A percentile compares a stretch with the other conserved stretches of the same genome.
Conservation (phyloP, 371 early-diverging fungal genomes). For the Entomophthora muscae region DNA sequence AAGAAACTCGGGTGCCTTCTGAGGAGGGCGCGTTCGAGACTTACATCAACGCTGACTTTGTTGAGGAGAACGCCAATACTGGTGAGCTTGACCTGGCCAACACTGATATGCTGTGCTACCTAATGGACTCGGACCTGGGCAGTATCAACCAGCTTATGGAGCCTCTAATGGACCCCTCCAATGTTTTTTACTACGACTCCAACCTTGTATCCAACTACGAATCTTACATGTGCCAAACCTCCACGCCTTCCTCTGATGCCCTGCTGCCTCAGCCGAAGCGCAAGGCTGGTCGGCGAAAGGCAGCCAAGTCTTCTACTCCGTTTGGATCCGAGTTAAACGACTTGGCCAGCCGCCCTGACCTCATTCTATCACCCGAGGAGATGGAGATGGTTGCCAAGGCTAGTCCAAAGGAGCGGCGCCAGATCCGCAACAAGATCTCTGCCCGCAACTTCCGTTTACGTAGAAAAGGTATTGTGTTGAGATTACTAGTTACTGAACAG, state of each 20-base stretch:
- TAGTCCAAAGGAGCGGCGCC: conserved; percentile 64
- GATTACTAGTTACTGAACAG: not conserved
- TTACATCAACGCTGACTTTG: not conserved
- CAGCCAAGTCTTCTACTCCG: not conserved
- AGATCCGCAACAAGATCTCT: conserved; percentile 73
- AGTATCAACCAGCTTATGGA: not conserved
- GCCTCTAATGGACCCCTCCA: not conserved
- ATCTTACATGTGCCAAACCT: not conserved
- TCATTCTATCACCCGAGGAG: conserved; percentile 2
- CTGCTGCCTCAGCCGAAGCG: not conserved
- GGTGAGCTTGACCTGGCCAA: not conserved
- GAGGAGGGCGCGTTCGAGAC: not conserved
- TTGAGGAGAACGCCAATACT: not conserved
- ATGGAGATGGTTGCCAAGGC: conserved; percentile 26
- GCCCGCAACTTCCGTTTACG: conserved; percentile 76
- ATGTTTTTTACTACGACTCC: not conserved
- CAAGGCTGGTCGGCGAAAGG: not conserved
- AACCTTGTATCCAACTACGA: not conserved
- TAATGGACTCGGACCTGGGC: not conserved
- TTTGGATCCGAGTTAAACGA: not conserved
- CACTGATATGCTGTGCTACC: not conserved
- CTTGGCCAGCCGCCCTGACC: not conserved
- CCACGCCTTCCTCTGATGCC: not conserved
- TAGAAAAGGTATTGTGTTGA: conserved; percentile 45
- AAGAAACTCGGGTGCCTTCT: not conserved